These are phyloP conservation scores for Didymella sp. DNA, from an alignment of 2,329 filamentous ascomycete genomes.

Conservation along the genomic window DNA sequence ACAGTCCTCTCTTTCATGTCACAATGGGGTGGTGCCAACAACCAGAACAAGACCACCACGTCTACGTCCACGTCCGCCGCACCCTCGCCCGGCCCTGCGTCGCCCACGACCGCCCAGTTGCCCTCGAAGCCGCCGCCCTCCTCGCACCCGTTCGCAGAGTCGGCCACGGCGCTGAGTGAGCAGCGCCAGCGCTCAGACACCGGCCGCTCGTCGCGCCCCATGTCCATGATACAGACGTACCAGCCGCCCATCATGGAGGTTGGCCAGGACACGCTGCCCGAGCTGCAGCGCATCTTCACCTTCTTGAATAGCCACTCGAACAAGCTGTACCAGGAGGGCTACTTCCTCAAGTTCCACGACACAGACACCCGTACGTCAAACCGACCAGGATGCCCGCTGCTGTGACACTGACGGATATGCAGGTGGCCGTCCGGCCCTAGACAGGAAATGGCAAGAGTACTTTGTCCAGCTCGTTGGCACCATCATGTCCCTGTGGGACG, in stretches of 20 bases:
- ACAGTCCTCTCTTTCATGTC: slow-evolving; percentile 90
- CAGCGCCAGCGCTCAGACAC: slow-evolving; percentile 55
- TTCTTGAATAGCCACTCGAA: slow-evolving; percentile 95
- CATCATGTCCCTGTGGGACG: slow-evolving; percentile 94
- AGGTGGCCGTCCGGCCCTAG: slow-evolving; percentile 86
- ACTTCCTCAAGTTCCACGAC: slow-evolving; percentile 96
- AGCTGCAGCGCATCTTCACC: slow-evolving; percentile 91
- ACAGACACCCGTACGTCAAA: slow-evolving; percentile 80
- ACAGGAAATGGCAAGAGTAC: slow-evolving; percentile 93
- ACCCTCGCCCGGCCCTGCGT: slow-evolving; percentile 44
- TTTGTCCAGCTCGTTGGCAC: slow-evolving; percentile 97
- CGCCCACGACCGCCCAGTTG: slow-evolving; percentile 41
- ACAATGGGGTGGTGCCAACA: slow-evolving; percentile 66
- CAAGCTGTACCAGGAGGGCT: slow-evolving; percentile 97
- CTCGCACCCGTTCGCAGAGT: slow-evolving; percentile 32
- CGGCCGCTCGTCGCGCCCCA: slow-evolving; percentile 68
- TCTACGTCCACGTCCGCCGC: slow-evolving; percentile 30
- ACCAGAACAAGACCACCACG: slow-evolving; percentile 38
- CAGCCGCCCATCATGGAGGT: slow-evolving; percentile 87
- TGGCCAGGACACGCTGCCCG: slow-evolving; percentile 83
- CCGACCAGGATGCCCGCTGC: slow-evolving; percentile 6
- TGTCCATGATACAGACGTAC: slow-evolving; percentile 86
- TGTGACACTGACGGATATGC: slow-evolving; percentile 36
- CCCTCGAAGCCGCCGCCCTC: slow-evolving; percentile 36
- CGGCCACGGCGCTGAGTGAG: slow-evolving; percentile 43